Conservation (phyloP, 139 green algal genomes). For the Closterium sp. region DNA sequence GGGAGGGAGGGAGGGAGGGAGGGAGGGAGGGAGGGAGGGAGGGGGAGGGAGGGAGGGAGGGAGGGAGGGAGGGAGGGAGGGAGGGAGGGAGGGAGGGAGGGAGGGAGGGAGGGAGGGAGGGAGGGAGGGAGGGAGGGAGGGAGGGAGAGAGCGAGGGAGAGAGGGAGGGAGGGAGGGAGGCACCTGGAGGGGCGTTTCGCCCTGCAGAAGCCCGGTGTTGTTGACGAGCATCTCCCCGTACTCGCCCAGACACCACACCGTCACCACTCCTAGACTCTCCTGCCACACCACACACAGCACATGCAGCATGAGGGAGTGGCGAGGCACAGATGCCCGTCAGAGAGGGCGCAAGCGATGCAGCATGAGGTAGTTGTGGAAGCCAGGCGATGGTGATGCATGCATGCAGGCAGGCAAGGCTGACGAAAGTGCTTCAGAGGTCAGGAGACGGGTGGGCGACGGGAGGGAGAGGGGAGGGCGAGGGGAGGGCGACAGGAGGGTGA, state of each 20-base stretch:
- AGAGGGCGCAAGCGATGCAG: too few species aligned
- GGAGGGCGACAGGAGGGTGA: neutral
- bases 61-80: neutral
- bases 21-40: neutral
- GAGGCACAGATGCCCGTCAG: neutral
- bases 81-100: neutral
- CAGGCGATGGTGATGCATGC: too few species aligned
- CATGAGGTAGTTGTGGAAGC: too few species aligned
- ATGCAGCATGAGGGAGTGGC: neutral
- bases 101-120: neutral
- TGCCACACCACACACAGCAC: neutral
- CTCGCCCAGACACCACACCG: constrained; percentile 85
- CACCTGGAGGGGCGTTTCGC: constrained; percentile 58
- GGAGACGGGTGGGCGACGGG: too few species aligned
- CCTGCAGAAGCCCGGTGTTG: constrained; percentile 63
- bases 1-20: neutral
- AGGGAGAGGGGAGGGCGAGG: too few species aligned
- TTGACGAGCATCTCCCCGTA: constrained; percentile 86
- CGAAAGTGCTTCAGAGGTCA: neutral
- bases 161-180: neutral
- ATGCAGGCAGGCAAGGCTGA: neutral
- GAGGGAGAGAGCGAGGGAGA: neutral
- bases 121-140: neutral
- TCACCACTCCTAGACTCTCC: constrained; percentile 61
- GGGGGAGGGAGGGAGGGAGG: too few species aligned